These are phyloP conservation scores for Croton setiger DNA, from an alignment of 441 rosid species.

Conservation along the genomic window DNA sequence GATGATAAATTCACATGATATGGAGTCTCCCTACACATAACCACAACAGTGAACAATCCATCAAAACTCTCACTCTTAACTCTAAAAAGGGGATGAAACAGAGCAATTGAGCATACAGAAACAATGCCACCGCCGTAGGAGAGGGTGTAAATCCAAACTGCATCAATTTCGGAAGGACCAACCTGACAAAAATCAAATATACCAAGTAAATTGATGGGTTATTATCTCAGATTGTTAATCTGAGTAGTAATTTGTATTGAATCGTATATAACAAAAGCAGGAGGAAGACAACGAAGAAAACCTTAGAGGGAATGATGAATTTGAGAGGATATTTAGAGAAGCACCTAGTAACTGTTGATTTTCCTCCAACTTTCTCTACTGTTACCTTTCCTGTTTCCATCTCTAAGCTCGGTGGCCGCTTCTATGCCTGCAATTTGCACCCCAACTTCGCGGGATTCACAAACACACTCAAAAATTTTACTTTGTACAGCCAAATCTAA, in stretches of 20 bases:
- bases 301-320: slow-evolving; percentile 83
- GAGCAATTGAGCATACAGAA: slow-evolving; percentile 48
- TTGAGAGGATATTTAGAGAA: slow-evolving; percentile 95
- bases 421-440: too few relatives aligned
- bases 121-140: slow-evolving; percentile 95
- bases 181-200: slow-evolving; percentile 41
- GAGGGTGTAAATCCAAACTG: slow-evolving; percentile 85
- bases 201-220: background rate
- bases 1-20: slow-evolving; percentile 59
- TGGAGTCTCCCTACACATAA: slow-evolving; percentile 64
- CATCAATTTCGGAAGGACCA: slow-evolving; percentile 66
- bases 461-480: too few relatives aligned
- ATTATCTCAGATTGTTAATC: background rate
- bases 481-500: too few relatives aligned
- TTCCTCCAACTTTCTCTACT: slow-evolving; percentile 71
- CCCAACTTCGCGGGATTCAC: too few relatives aligned
- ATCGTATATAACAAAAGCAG: background rate
- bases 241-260: background rate
- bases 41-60: background rate
- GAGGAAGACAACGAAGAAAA: slow-evolving; percentile 13
- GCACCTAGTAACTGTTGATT: slow-evolving; percentile 67
- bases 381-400: slow-evolving; percentile 61
- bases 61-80: background rate
- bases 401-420: too few relatives aligned
- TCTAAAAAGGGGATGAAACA: background rate